Evolutionary conservation across 2,329 filamentous ascomycete genomes (phyloP).

Genomic region (Ophiocordyceps australis): DNA sequence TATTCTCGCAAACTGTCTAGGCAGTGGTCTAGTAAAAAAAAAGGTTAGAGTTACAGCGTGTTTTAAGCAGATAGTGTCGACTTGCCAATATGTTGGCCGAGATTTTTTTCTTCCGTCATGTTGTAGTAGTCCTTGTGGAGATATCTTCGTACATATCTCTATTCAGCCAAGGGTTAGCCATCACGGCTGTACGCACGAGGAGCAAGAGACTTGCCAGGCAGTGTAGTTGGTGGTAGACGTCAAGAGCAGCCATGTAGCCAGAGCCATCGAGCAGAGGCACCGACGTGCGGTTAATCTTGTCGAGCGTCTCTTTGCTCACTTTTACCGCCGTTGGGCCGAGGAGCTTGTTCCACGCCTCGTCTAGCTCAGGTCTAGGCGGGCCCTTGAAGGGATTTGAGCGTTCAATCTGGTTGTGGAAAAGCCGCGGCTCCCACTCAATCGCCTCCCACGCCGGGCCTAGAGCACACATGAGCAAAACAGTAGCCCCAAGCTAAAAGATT

Average conservation of each 20-base stretch:
- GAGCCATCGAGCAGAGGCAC: conserved; percentile 1
- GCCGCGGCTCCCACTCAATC: conserved; percentile 1
- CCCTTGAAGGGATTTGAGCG: conserved; percentile 1
- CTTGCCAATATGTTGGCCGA: conserved; percentile 2
- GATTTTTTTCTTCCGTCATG: conserved; percentile 2
- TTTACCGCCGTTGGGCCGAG: conserved; percentile 1
- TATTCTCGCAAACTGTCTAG: conserved; percentile 2
- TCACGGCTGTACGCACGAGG: neutral
- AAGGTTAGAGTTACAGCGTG: neutral
- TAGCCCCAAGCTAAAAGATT: neutral
- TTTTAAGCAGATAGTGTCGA: neutral
- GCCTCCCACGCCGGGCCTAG: conserved; percentile 2
- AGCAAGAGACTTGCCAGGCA: conserved; percentile 1
- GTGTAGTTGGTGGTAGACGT: conserved; percentile 2
- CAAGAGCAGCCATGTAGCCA: conserved; percentile 2
- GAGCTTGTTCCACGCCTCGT: conserved; percentile 3
- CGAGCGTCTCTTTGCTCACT: conserved; percentile 1
- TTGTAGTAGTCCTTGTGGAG: conserved; percentile 3
- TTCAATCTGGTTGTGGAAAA: conserved; percentile 1
- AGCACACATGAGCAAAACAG: neutral
- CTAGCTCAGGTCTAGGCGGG: conserved; percentile 1
- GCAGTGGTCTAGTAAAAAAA: conserved; percentile 1
- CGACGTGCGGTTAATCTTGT: conserved; percentile 2
- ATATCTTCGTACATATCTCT: conserved; percentile 1
- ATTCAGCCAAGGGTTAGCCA: neutral